A percentile compares a stretch with the other conserved stretches of the same genome.
These are phyloP conservation scores for Kuraishia cidri DNA, from an alignment of 805 yeast genomes.

Conservation along the genomic window DNA sequence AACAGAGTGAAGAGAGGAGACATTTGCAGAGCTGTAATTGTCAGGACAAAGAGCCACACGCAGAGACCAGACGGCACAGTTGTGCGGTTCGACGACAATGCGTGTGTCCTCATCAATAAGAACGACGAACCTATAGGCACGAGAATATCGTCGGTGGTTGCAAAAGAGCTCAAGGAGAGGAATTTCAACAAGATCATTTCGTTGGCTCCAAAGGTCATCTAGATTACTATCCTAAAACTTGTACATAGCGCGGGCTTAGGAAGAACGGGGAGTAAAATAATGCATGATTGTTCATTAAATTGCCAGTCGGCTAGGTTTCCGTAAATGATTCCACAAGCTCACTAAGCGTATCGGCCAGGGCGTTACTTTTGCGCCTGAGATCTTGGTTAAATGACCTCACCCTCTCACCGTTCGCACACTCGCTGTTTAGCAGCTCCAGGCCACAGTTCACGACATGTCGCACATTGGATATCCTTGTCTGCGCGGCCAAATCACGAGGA, in stretches of 20 bases:
- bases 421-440: constrained; percentile 1
- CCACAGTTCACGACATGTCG: constrained; percentile 2
- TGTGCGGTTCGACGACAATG: constrained; percentile 89
- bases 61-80: constrained; percentile 82
- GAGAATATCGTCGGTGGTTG: constrained; percentile 84
- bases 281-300: no score
- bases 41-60: constrained; percentile 69
- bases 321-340: constrained; percentile 3
- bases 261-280: no score
- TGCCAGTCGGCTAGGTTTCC: no score
- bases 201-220: constrained; percentile 80
- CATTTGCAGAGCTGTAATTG: constrained; percentile 90
- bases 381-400: not conserved
- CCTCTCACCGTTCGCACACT: not conserved
- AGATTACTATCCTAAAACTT: no score
- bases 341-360: constrained; percentile 1
- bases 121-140: constrained; percentile 89
- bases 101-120: constrained; percentile 91
- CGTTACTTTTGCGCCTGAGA: not conserved
- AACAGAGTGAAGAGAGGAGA: constrained; percentile 92
- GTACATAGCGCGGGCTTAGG: no score
- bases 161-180: constrained; percentile 79
- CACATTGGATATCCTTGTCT: not conserved
- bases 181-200: constrained; percentile 81
- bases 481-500: no score